A percentile compares a stretch with the other conserved stretches of the same genome.
phyloP scores from a whole-genome alignment of 164 flowering plant species.

The Berberis thunbergii region DNA sequence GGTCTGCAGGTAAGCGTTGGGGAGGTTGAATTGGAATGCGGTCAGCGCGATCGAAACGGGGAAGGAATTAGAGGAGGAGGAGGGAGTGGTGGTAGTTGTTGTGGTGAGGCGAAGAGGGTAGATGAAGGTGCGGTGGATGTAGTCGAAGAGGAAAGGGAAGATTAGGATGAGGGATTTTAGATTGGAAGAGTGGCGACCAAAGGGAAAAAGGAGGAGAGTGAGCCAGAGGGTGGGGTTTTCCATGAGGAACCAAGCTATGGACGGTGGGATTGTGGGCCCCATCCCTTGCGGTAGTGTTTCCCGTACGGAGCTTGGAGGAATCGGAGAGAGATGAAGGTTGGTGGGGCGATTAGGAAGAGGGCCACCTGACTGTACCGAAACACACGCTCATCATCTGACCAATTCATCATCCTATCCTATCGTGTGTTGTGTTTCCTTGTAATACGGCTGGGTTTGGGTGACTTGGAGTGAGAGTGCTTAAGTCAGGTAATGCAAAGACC shows the following conservation, averaged over 20 bases:
- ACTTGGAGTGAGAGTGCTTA: too few relatives aligned
- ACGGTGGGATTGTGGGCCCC: constrained; percentile 72
- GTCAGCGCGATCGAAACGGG: constrained; percentile 55
- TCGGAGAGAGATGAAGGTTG: constrained; percentile 46
- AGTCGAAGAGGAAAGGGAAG: constrained; percentile 65
- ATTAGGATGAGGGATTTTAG: constrained; percentile 45
- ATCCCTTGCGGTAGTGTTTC: constrained; percentile 62
- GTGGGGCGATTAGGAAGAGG: constrained; percentile 36
- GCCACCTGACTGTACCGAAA: constrained; percentile 31
- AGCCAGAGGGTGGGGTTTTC: constrained; percentile 78
- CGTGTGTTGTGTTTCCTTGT: too few relatives aligned
- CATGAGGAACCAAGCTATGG: constrained; percentile 82
- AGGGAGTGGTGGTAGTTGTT: background rate
- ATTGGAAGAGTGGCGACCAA: constrained; percentile 38
- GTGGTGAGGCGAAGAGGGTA: constrained; percentile 55
- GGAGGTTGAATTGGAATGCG: constrained; percentile 61
- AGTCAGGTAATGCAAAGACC: too few relatives aligned
- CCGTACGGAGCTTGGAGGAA: constrained; percentile 82
- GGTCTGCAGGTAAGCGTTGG: constrained; percentile 62
- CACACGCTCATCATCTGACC: constrained; percentile 21
- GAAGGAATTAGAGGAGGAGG: constrained; percentile 14
- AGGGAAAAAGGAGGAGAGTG: constrained; percentile 55
- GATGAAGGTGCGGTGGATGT: constrained; percentile 64
- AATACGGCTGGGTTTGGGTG: too few relatives aligned
- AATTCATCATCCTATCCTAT: too few relatives aligned